A percentile compares a stretch with the other conserved stretches of the same genome.
phyloP scores from a whole-genome alignment of 2,329 filamentous ascomycete species.

The Xylariomycetidae sp. region DNA sequence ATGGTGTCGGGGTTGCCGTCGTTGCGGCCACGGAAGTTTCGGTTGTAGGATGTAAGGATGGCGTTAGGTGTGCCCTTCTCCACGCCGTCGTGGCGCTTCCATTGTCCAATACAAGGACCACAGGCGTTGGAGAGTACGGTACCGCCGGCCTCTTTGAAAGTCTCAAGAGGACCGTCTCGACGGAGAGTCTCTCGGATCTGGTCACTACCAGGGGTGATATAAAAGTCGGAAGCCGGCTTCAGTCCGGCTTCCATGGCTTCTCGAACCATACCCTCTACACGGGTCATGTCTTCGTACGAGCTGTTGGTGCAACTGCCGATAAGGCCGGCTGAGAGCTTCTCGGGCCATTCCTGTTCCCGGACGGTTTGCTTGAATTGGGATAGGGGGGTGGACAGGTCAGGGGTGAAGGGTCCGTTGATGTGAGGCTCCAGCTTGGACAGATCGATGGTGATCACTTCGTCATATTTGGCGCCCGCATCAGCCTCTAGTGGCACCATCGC shows the following conservation, averaged over 20 bases:
- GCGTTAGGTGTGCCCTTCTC: slow-evolving; percentile 83
- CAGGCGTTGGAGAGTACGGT: slow-evolving; percentile 92
- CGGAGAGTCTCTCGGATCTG: slow-evolving; percentile 93
- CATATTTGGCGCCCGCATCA: slow-evolving; percentile 78
- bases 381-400: slow-evolving; percentile 87
- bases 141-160: slow-evolving; percentile 81
- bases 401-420: slow-evolving; percentile 95
- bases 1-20: slow-evolving; percentile 95
- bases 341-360: slow-evolving; percentile 80
- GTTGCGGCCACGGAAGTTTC: slow-evolving; percentile 95
- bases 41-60: slow-evolving; percentile 96
- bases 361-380: slow-evolving; percentile 85
- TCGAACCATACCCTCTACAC: slow-evolving; percentile 86
- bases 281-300: slow-evolving; percentile 98
- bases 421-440: slow-evolving; percentile 87
- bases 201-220: slow-evolving; percentile 93
- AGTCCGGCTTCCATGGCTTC: slow-evolving; percentile 86
- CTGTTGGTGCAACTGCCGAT: slow-evolving; percentile 99
- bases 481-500: slow-evolving; percentile 59
- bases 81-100: slow-evolving; percentile 84
- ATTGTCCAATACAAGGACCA: slow-evolving; percentile 89
- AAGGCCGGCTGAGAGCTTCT: slow-evolving; percentile 82
- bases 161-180: slow-evolving; percentile 78
- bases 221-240: slow-evolving; percentile 85
- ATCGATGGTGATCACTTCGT: slow-evolving; percentile 85